phyloP scores from a whole-genome alignment of 2,329 filamentous ascomycete species.

The Onygenales sp. region DNA sequence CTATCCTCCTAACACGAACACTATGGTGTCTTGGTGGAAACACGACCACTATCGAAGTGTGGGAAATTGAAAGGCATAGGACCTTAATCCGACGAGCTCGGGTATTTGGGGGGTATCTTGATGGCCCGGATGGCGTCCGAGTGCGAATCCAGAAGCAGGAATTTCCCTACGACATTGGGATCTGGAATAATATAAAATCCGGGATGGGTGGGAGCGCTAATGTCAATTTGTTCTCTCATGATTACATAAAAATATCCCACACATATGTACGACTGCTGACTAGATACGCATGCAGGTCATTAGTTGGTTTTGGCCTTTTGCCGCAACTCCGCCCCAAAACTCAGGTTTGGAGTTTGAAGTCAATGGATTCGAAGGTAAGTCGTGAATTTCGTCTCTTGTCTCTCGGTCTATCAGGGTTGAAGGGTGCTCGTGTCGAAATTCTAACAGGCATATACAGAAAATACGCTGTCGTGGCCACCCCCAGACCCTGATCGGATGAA shows the following conservation, averaged over 20 bases:
- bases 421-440: background rate
- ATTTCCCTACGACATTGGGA: constrained; percentile 57
- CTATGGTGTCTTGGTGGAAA: constrained; percentile 49
- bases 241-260: background rate
- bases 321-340: constrained; percentile 37
- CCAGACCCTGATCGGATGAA: constrained; percentile 42
- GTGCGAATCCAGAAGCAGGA: constrained; percentile 50
- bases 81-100: constrained; percentile 37
- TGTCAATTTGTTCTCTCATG: constrained; percentile 17
- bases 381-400: background rate
- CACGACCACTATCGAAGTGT: constrained; percentile 55
- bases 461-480: constrained; percentile 35
- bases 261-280: background rate
- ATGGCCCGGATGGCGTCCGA: constrained; percentile 46
- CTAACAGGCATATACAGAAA: constrained; percentile 17
- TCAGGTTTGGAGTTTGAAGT: constrained; percentile 44
- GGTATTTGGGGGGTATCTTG: constrained; percentile 47
- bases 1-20: constrained; percentile 45
- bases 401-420: background rate
- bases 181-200: constrained; percentile 49
- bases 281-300: constrained; percentile 27
- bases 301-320: constrained; percentile 53
- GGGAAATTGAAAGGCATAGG: constrained; percentile 46
- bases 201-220: constrained; percentile 49
- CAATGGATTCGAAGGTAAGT: constrained; percentile 51